These are phyloP conservation scores for Beta vulgaris DNA, from an alignment of 148 eudicot genomes.

Conservation along the genomic window DNA sequence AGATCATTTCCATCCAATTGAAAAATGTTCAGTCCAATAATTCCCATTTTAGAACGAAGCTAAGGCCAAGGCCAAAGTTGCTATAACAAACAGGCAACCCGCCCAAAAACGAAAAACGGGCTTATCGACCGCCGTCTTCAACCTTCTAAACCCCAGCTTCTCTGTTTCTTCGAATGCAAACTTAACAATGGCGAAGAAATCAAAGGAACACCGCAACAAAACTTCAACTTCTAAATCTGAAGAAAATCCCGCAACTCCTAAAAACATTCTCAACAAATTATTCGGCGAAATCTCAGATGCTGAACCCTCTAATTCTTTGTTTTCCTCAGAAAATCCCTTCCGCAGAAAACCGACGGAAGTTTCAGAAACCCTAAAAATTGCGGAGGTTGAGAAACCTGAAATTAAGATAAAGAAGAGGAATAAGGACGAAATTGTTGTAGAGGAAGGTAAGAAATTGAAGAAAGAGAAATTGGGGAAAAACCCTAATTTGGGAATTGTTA, in stretches of 20 bases:
- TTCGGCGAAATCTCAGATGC: constrained; percentile 45
- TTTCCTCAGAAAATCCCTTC: constrained; percentile 66
- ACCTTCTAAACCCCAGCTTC: background rate
- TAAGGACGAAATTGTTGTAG: constrained; percentile 22
- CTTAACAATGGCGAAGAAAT: constrained; percentile 64
- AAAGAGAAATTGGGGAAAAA: constrained; percentile 14
- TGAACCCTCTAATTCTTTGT: constrained; percentile 36
- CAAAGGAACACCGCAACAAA: constrained; percentile 36
- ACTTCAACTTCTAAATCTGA: constrained; percentile 22
- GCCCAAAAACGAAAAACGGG: background rate
- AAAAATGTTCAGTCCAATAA: too few relatives aligned
- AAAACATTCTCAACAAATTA: constrained; percentile 45
- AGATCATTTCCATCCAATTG: too few relatives aligned
- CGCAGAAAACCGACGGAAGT: constrained; percentile 42
- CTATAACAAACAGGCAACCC: background rate
- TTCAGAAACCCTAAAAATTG: constrained; percentile 16
- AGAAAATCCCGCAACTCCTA: constrained; percentile 15
- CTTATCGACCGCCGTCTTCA: constrained; percentile 16
- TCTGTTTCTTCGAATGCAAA: background rate
- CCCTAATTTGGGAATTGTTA: constrained; percentile 8
- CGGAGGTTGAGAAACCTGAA: constrained; percentile 23
- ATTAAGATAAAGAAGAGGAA: constrained; percentile 38
- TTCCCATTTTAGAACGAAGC: too few relatives aligned
- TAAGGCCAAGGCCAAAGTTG: too few relatives aligned
- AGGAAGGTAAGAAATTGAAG: constrained; percentile 24